Base-by-base conservation (phyloP, 257 asterid genomes). In the Orobanche coerulescens region DNA sequence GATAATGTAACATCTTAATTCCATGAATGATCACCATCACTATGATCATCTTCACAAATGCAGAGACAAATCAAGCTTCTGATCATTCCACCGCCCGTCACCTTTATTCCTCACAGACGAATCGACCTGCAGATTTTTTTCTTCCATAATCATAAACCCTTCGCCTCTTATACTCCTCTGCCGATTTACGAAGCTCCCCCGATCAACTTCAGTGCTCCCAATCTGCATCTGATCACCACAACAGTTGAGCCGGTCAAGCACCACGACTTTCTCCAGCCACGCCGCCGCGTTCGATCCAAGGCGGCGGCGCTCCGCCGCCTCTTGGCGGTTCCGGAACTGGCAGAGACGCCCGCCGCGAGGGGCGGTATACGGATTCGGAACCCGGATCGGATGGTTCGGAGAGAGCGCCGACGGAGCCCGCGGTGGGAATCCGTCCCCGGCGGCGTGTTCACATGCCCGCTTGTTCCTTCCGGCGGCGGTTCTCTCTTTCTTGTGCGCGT, bases 401-500 rank as follows among this genome's bases (percentile, higher is more conserved):
- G 94, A 51, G 28, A 80, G 20, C 70, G 79, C 10, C 3, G 72
- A 68, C 4, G 85, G 79, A 0, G 90, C 76, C 4, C 80, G 69
- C 3, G 62, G 37, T 3, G 62, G n/a, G 4, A 61, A 42, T 16
- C 42, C 10, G 57, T 11, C 5, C 2, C 47, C 57, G 30, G 72
- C 31, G 44, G 75, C 39, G 51, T 54, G 65, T 0, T 61, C 66
- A 10, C 34, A 16, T 20, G 59, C 56, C 71, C 83, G 66, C 49
- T 76, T 81, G 80, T 31, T 81, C 77, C 84, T 81, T 61, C 87
- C 79, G 0, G 93, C 98, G 0, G 95, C 94, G 48, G 70, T 83
- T 61, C 95, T 78, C 46, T 91, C 96, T 58, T 84, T 91, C 84
- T 88, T 91, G 81, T 91, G 98, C 0, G 98, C 96, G 65, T 91